Percentiles rank a stretch among this genome's conserved stretches.
Conservation (phyloP, 768 basidiomycete genomes). For the Lactarius vividus region DNA sequence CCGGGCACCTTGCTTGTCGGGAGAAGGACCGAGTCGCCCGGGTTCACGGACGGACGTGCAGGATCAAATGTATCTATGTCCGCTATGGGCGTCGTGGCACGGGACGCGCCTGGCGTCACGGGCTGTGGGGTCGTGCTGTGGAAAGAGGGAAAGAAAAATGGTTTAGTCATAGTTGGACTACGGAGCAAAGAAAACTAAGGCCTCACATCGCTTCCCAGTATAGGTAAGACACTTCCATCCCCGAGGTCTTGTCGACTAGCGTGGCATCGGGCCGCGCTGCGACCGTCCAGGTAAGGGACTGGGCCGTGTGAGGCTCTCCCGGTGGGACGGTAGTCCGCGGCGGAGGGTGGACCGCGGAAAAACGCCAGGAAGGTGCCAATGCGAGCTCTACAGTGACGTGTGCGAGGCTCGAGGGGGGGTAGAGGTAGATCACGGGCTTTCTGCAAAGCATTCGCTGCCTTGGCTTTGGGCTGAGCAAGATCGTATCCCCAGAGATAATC, state of each 20-base stretch:
- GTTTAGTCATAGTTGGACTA: neutral
- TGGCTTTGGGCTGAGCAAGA: neutral
- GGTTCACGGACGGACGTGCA: slow-evolving; percentile 9
- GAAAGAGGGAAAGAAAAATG: neutral
- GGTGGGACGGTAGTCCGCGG: neutral
- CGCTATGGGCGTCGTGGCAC: neutral
- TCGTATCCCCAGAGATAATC: neutral
- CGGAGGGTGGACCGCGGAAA: slow-evolving; percentile 16
- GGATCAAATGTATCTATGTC: slow-evolving; percentile 17
- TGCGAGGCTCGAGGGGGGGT: slow-evolving; percentile 7
- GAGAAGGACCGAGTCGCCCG: slow-evolving; percentile 30
- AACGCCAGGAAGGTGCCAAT: slow-evolving; percentile 5
- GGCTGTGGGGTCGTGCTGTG: neutral
- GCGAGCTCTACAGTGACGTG: slow-evolving; percentile 14
- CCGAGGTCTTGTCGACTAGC: slow-evolving; percentile 11
- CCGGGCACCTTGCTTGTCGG: slow-evolving; percentile 32
- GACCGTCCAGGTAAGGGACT: slow-evolving; percentile 13
- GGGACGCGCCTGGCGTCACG: slow-evolving; percentile 1
- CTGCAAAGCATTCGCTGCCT: neutral
- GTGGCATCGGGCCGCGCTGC: slow-evolving; percentile 16
- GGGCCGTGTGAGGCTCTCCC: neutral
- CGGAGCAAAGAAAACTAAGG: neutral
- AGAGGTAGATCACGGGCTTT: slow-evolving; percentile 22
- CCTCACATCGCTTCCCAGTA: slow-evolving; percentile 22
- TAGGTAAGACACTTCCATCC: slow-evolving; percentile 16